Percentiles rank a stretch among this genome's conserved stretches.
Conservation (phyloP, 352 stramenopile genomes). For the Globisporangium okanoganense region DNA sequence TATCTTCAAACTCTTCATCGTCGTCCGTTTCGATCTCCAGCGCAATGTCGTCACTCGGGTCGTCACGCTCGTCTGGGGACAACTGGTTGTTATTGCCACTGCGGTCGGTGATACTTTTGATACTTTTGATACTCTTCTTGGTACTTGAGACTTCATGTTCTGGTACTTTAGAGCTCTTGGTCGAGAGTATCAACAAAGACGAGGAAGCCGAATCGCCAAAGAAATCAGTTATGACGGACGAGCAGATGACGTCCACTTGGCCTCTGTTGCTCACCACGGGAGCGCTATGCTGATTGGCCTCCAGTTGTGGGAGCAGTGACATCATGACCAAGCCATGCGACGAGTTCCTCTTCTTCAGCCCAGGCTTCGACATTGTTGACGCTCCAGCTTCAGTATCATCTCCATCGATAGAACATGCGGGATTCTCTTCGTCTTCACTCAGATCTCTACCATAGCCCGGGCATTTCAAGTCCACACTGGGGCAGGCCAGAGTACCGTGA, state of each 20-base stretch:
- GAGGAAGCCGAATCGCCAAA: slow-evolving; percentile 16
- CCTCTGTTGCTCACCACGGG: background rate
- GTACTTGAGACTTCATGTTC: background rate
- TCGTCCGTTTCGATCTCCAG: background rate
- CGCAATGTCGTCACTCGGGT: background rate
- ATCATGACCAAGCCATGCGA: too few relatives aligned
- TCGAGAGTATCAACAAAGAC: background rate
- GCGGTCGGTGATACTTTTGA: too few relatives aligned
- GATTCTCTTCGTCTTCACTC: background rate
- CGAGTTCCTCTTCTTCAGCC: background rate
- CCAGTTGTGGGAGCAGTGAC: background rate
- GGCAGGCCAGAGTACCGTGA: background rate
- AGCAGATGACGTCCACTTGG: slow-evolving; percentile 38
- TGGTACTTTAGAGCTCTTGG: background rate
- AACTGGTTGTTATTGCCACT: slow-evolving; percentile 11
- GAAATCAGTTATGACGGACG: slow-evolving; percentile 40
- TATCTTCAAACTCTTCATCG: background rate
- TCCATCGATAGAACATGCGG: slow-evolving; percentile 4
- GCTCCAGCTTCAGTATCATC: background rate
- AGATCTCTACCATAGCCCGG: background rate
- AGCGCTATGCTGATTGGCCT: background rate
- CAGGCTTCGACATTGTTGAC: background rate
- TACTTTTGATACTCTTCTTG: background rate
- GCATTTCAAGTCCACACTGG: background rate
- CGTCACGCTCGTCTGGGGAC: slow-evolving; percentile 1